Conservation (phyloP, 495 filamentous ascomycete species). For the Hypomontagnella submonticulosa region DNA sequence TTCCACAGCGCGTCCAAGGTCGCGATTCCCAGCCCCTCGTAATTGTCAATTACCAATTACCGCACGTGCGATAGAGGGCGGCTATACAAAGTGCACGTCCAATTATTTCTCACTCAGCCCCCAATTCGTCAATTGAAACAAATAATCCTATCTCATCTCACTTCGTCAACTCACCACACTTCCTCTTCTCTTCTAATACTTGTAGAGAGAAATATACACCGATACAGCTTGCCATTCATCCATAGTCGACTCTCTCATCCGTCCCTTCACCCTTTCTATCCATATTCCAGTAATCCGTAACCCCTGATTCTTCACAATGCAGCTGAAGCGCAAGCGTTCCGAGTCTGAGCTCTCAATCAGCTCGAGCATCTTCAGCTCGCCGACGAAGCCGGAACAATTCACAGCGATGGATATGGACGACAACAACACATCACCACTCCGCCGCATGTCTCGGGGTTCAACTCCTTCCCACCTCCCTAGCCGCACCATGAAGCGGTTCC, state of each 20-base stretch:
- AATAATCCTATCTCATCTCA: constrained; percentile 22
- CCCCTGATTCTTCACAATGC: constrained; percentile 46
- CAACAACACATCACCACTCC: constrained; percentile 25
- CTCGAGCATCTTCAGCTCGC: constrained; percentile 52
- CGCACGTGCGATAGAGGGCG: neutral
- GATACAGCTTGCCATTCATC: constrained; percentile 7
- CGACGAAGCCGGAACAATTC: constrained; percentile 39
- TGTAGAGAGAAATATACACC: neutral
- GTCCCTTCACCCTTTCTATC: neutral
- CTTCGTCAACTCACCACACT: constrained; percentile 15
- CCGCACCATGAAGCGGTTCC: constrained; percentile 62
- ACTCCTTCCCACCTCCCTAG: constrained; percentile 49
- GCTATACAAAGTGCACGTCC: constrained; percentile 18
- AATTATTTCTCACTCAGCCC: constrained; percentile 16
- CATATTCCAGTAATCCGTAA: neutral
- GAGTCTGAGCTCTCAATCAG: constrained; percentile 57
- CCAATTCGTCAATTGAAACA: constrained; percentile 31
- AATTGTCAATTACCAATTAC: constrained; percentile 10
- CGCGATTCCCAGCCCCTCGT: constrained; percentile 35
- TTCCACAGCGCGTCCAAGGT: constrained; percentile 34
- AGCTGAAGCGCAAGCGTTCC: constrained; percentile 64
- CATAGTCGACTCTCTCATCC: neutral
- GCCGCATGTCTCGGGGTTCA: constrained; percentile 9
- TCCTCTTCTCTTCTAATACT: neutral
- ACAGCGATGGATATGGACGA: constrained; percentile 31